Conservation (phyloP, 495 filamentous ascomycete species). For the Aspergillus bertholletiae region DNA sequence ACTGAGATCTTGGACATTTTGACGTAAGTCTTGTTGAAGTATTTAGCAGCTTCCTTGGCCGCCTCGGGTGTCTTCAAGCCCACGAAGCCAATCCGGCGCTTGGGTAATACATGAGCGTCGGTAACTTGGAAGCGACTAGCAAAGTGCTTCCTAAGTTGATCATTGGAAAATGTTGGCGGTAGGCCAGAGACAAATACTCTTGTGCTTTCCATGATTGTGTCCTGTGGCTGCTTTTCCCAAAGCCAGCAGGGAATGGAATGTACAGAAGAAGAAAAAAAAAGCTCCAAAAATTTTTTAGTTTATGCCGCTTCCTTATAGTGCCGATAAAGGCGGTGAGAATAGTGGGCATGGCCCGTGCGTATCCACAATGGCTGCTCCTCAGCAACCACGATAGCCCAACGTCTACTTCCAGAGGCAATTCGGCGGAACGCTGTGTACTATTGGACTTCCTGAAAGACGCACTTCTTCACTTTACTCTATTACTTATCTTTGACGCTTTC, state of each 20-base stretch:
- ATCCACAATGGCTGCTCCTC: constrained; percentile 14
- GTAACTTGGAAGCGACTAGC: constrained; percentile 71
- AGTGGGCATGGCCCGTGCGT: constrained; percentile 11
- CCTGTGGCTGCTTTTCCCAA: constrained; percentile 4
- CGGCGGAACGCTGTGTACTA: neutral
- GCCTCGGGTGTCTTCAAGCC: constrained; percentile 83
- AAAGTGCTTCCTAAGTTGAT: constrained; percentile 88
- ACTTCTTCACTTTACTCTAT: neutral
- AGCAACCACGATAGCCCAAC: constrained; percentile 8
- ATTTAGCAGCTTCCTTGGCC: constrained; percentile 78
- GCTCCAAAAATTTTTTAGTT: constrained; percentile 26
- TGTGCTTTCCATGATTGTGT: constrained; percentile 47
- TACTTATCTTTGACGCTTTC: neutral
- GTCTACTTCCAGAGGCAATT: neutral
- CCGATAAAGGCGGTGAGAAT: constrained; percentile 32
- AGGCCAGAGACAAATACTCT: constrained; percentile 89
- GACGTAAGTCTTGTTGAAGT: constrained; percentile 92
- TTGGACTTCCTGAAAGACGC: neutral
- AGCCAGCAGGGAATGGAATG: constrained; percentile 12
- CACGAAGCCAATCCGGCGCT: constrained; percentile 90
- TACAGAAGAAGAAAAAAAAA: constrained; percentile 18
- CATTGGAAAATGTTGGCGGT: constrained; percentile 66
- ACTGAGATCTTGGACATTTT: constrained; percentile 94
- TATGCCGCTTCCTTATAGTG: constrained; percentile 25
- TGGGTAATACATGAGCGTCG: constrained; percentile 83